phyloP scores from a whole-genome alignment of 805 yeast genomes.

The Metschnikowia continentalis region DNA sequence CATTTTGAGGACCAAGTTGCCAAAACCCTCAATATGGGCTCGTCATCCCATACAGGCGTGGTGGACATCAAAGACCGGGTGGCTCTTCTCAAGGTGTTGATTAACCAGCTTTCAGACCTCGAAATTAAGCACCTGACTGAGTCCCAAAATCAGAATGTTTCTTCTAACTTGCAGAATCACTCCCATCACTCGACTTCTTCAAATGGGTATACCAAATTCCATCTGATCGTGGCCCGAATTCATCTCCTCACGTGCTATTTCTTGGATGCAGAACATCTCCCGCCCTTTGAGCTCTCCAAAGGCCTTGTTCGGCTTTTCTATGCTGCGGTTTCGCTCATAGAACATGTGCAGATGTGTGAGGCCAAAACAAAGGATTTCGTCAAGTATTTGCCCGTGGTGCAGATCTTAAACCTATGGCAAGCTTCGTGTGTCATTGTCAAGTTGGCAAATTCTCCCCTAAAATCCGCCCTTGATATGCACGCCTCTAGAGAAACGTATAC shows the following conservation, averaged over 20 bases:
- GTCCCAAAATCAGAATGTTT: constrained; percentile 13
- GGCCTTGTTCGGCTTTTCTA: constrained; percentile 78
- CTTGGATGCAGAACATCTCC: constrained; percentile 54
- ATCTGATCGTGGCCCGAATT: constrained; percentile 69
- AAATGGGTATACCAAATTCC: constrained; percentile 69
- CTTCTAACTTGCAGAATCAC: no score
- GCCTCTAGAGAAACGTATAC: constrained; percentile 69
- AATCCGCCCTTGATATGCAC: constrained; percentile 60
- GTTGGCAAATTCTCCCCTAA: constrained; percentile 70
- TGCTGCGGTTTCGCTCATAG: constrained; percentile 67
- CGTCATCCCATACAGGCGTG: constrained; percentile 61
- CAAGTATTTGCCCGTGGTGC: constrained; percentile 77
- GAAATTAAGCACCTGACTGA: constrained; percentile 51
- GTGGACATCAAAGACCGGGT: constrained; percentile 67
- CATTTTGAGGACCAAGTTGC: constrained; percentile 84
- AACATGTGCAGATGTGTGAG: constrained; percentile 62
- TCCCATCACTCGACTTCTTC: no score
- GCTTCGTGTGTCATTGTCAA: constrained; percentile 81
- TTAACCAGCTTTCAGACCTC: constrained; percentile 70
- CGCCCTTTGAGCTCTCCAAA: constrained; percentile 57
- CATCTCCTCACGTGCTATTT: constrained; percentile 81
- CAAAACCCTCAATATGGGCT: constrained; percentile 67
- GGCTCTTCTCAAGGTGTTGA: constrained; percentile 67
- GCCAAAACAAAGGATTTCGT: constrained; percentile 58
- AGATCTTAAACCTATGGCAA: constrained; percentile 84